Percentiles rank a stretch among this genome's conserved stretches.
Conservation (phyloP, 2,329 filamentous ascomycete genomes). For the Paecilomyces formosus region DNA sequence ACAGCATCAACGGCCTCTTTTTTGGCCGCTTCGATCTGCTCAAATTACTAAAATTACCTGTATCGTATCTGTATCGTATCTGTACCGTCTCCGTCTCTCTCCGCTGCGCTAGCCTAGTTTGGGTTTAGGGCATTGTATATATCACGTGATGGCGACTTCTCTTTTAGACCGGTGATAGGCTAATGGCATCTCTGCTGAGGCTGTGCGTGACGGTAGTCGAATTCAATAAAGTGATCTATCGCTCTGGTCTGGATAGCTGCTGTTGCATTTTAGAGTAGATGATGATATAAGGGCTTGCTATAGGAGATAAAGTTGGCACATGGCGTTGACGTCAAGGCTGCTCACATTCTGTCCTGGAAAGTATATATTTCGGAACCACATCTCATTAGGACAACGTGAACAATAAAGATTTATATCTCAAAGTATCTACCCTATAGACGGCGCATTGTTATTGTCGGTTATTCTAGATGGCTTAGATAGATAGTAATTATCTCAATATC, state of each 20-base stretch:
- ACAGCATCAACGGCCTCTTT: background rate
- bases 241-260: too few relatives aligned
- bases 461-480: too few relatives aligned
- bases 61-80: background rate
- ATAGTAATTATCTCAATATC: too few relatives aligned
- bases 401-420: too few relatives aligned
- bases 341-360: background rate
- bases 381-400: background rate
- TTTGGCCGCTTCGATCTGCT: background rate
- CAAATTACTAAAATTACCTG: background rate
- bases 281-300: background rate
- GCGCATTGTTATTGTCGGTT: too few relatives aligned
- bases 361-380: background rate
- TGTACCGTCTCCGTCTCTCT: slow-evolving; percentile 6
- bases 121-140: background rate
- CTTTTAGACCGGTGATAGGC: background rate
- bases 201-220: background rate
- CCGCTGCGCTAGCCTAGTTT: background rate
- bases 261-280: too few relatives aligned
- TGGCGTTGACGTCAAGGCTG: background rate
- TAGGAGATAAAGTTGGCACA: background rate
- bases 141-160: slow-evolving; percentile 6
- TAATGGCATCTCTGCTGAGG: background rate
- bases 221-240: too few relatives aligned
- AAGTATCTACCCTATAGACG: too few relatives aligned